Conservation (phyloP, 257 asterid species). For the Fraxinus anomala region DNA sequence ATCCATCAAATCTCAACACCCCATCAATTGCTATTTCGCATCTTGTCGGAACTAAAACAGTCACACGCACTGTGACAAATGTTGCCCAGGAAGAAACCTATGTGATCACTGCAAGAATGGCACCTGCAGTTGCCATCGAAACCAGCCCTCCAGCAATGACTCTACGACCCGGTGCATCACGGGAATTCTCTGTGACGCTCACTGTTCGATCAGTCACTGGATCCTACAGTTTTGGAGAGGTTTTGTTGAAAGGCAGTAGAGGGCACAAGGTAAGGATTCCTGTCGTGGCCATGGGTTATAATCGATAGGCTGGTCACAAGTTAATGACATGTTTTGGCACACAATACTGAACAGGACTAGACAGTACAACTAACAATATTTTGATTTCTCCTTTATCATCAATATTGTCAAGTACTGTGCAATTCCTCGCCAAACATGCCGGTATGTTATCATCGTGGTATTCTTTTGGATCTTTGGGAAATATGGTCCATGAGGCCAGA, state of each 20-base stretch:
- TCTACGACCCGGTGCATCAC: constrained; percentile 64
- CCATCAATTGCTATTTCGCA: constrained; percentile 86
- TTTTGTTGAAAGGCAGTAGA: constrained; percentile 51
- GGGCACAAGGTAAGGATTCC: constrained; percentile 51
- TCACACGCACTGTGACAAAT: constrained; percentile 76
- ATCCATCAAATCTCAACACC: constrained; percentile 77
- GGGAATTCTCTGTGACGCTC: constrained; percentile 42
- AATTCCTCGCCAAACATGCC: background rate
- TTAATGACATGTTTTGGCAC: background rate
- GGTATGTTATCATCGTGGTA: constrained; percentile 21
- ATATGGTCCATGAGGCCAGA: constrained; percentile 44
- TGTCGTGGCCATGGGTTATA: constrained; percentile 46
- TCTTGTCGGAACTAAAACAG: constrained; percentile 84
- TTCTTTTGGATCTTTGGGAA: constrained; percentile 48
- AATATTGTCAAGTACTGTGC: background rate
- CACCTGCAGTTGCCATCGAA: constrained; percentile 50
- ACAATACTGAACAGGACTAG: background rate
- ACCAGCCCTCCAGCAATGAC: constrained; percentile 80
- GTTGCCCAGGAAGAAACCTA: constrained; percentile 94
- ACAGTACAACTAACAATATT: background rate
- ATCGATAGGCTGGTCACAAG: constrained; percentile 30
- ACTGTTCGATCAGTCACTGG: constrained; percentile 45
- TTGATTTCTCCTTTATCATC: background rate
- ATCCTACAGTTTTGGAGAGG: constrained; percentile 50
- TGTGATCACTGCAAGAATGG: constrained; percentile 60